Base-by-base conservation (phyloP, 2,329 filamentous ascomycete genomes). In the Cordyceps fumosorosea region DNA sequence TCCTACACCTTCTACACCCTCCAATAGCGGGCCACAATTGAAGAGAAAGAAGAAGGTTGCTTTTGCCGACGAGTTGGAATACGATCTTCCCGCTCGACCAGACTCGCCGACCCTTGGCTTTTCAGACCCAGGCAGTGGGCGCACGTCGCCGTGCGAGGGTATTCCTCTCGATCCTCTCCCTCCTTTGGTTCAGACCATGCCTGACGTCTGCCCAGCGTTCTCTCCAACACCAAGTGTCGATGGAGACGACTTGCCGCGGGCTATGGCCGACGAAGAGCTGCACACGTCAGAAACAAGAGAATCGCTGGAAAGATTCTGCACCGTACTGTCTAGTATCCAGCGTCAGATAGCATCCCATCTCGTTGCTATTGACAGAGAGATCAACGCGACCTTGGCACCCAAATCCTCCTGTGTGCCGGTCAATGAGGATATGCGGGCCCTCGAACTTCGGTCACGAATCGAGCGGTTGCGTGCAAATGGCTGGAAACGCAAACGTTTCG, bases 21-120 rank as follows among this genome's bases (percentile, higher is more conserved):
- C 74, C 3, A 67, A 74, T 18, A 71, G 77, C n/a, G 37, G 45
- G n/a, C 20, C 47, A 22, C 34, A 45, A 6, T 69, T 71, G 18
- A 72, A 70, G 55, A 68, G 67, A 42, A 77, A 75, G 70, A 78
- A 77, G 68, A 73, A 73, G 24, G 75, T 78, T 37, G 72, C 71
- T 44, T 79, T 76, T 62, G 69, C 66, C 42, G 71, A 76, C 26
- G 66, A 65, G n/a, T 69, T 69, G 14, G 65, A 73, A 18, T 72
- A 73, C 18, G 75, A 82, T 66, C 80, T 81, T 22, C 73, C 79
- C 37, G 77, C 84, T 64, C 81, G 84, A 10, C 84, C 83, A 0
- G 84, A 86, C 66, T 86, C 83, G 3, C 84, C 84, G 1, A 86
- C 84, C 0, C 78, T 86, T 6, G 84, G 84, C 12, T 79, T 83